These are phyloP conservation scores for Fraxinus paxiana DNA, from an alignment of 305 asterid species.

Conservation along the genomic window DNA sequence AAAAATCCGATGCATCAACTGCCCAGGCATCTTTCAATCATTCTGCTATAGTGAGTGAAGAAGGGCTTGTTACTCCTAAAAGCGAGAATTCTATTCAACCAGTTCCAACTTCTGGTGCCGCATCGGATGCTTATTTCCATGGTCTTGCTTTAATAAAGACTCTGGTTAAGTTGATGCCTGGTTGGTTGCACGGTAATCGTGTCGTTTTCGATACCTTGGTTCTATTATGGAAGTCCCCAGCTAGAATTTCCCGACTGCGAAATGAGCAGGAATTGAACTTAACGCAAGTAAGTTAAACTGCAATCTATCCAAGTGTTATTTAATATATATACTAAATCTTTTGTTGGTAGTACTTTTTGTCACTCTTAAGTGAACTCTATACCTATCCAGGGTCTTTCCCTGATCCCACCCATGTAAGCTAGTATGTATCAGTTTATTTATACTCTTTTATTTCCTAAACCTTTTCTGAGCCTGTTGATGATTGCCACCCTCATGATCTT, in stretches of 20 bases:
- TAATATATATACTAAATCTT: conserved; percentile 8
- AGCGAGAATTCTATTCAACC: conserved; percentile 60
- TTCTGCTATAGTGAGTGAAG: conserved; percentile 52
- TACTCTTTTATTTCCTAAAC: neutral
- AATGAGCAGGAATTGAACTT: conserved; percentile 92
- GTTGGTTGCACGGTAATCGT: conserved; percentile 92
- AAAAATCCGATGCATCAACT: conserved; percentile 48
- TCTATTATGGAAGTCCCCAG: conserved; percentile 87
- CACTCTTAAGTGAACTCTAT: neutral
- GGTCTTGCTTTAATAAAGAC: conserved; percentile 91
- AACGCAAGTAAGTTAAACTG: conserved; percentile 67
- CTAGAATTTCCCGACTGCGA: conserved; percentile 73
- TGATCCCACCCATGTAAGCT: neutral
- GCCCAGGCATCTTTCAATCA: conserved; percentile 60
- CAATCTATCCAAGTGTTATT: conserved; percentile 8
- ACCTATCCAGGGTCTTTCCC: neutral
- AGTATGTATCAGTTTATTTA: neutral
- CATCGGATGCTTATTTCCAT: conserved; percentile 90
- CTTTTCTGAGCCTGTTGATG: neutral
- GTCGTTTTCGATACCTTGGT: conserved; percentile 76
- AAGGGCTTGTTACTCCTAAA: conserved; percentile 53
- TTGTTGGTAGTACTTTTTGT: neutral
- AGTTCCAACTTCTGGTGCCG: conserved; percentile 42
- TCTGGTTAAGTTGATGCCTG: conserved; percentile 91
- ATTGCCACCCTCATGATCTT: neutral